Evolutionary conservation across 331 rosid genomes (phyloP).

Genomic region (Spiraea crenata): DNA sequence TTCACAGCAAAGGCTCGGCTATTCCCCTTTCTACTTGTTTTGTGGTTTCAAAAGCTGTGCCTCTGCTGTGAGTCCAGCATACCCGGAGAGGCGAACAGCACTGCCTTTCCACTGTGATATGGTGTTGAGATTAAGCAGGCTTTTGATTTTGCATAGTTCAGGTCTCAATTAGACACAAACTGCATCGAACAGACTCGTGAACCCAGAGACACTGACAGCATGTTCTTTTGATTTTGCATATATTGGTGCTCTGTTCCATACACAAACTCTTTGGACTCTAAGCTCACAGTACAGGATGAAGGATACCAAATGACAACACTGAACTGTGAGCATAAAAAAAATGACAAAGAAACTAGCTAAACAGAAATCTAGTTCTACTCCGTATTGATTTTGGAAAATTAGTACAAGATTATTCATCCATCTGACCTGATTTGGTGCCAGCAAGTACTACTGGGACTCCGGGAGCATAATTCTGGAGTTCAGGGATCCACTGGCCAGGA

Average conservation of each 20-base stretch:
- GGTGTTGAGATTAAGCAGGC: constrained; percentile 92
- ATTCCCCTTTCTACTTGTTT: constrained; percentile 91
- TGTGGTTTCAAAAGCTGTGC: constrained; percentile 87
- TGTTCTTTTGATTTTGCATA: not conserved
- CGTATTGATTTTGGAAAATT: constrained; percentile 8
- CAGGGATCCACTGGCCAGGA: constrained; percentile 90
- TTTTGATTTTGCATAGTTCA: constrained; percentile 87
- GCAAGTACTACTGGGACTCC: constrained; percentile 83
- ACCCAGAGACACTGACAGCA: constrained; percentile 30
- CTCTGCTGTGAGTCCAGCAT: constrained; percentile 90
- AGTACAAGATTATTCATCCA: constrained; percentile 5
- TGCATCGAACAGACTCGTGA: not conserved
- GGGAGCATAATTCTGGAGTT: constrained; percentile 91
- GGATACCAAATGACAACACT: too few species aligned
- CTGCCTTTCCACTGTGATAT: constrained; percentile 96
- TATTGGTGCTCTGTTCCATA: too few species aligned
- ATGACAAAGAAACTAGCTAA: not conserved
- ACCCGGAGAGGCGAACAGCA: constrained; percentile 82
- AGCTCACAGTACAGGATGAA: too few species aligned
- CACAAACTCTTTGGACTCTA: too few species aligned
- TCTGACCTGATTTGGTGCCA: constrained; percentile 90
- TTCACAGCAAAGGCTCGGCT: constrained; percentile 97
- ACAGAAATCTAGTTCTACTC: not conserved
- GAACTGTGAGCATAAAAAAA: too few species aligned
- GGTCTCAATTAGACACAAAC: constrained; percentile 25